These are phyloP conservation scores for Plectranthus barbatus DNA, from an alignment of 257 asterid species.

Conservation along the genomic window DNA sequence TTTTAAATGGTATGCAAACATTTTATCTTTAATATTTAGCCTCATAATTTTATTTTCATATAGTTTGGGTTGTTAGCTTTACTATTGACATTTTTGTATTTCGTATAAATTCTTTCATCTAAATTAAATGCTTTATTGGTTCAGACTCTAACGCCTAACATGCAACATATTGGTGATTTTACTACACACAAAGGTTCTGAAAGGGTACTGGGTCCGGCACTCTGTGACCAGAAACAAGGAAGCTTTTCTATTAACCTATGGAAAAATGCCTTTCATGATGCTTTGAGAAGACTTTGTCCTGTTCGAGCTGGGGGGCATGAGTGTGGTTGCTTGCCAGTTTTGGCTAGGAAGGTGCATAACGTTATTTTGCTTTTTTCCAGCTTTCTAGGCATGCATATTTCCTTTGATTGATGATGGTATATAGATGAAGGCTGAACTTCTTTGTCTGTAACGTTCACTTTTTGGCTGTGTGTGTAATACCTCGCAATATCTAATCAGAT, in stretches of 20 bases:
- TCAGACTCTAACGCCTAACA: conserved; percentile 80
- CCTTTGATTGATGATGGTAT: neutral
- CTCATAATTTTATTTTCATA: neutral
- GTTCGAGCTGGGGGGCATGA: too few relatives aligned
- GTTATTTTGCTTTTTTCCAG: neutral
- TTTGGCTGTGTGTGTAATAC: neutral
- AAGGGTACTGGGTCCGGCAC: conserved; percentile 54
- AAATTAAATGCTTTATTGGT: conserved; percentile 16
- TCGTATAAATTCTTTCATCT: neutral
- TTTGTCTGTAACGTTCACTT: neutral
- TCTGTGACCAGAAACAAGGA: conserved; percentile 76
- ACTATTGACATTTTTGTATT: neutral
- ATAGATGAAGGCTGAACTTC: neutral
- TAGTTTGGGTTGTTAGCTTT: neutral
- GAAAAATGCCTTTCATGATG: conserved; percentile 77
- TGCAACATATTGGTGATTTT: conserved; percentile 57
- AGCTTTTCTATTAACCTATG: conserved; percentile 76
- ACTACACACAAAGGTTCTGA: conserved; percentile 30
- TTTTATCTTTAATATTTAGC: neutral
- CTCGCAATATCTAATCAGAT: conserved; percentile 16
- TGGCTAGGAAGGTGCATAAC: conserved; percentile 67
- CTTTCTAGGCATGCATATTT: neutral
- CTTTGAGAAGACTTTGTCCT: conserved; percentile 80
- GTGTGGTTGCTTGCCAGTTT: too few relatives aligned
- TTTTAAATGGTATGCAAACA: neutral